Conservation (phyloP, 805 yeast genomes). For the Yarrowia hollandica region DNA sequence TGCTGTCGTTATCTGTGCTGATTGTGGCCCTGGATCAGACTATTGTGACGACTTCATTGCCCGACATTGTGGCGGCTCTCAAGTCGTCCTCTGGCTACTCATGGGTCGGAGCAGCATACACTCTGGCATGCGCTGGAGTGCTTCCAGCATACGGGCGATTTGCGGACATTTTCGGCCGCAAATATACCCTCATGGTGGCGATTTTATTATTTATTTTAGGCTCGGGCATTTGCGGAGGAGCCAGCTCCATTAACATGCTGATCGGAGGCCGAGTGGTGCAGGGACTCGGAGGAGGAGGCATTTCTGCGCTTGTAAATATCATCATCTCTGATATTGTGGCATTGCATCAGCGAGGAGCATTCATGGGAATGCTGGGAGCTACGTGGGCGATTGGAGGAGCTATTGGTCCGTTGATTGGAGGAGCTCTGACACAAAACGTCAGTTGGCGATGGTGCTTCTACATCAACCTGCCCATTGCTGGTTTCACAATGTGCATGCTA, state of each 20-base stretch:
- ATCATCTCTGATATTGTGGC: slow-evolving; percentile 51
- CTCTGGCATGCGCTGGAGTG: slow-evolving; percentile 61
- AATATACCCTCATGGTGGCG: slow-evolving; percentile 43
- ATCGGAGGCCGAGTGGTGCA: slow-evolving; percentile 66
- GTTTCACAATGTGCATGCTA: slow-evolving; percentile 40
- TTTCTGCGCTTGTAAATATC: slow-evolving; percentile 54
- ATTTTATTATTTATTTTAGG: slow-evolving; percentile 46
- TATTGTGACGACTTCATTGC: slow-evolving; percentile 54
- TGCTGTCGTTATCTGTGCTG: slow-evolving; percentile 12
- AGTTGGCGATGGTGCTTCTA: slow-evolving; percentile 58
- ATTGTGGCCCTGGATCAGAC: slow-evolving; percentile 52
- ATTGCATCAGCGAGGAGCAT: slow-evolving; percentile 34
- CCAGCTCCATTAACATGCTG: slow-evolving; percentile 51
- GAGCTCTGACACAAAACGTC: slow-evolving; percentile 48
- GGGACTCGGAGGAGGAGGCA: slow-evolving; percentile 71
- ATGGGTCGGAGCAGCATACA: slow-evolving; percentile 61
- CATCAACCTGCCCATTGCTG: slow-evolving; percentile 46
- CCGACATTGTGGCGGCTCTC: slow-evolving; percentile 53
- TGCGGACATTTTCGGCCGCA: slow-evolving; percentile 51
- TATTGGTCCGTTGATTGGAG: slow-evolving; percentile 58
- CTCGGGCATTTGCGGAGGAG: slow-evolving; percentile 48
- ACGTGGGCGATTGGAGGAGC: slow-evolving; percentile 38
- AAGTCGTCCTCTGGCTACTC: slow-evolving; percentile 40
- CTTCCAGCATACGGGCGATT: slow-evolving; percentile 67
- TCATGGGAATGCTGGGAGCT: slow-evolving; percentile 35